These are phyloP conservation scores for Dactylonectria estremocensis DNA, from an alignment of 2,329 filamentous ascomycete genomes.

Conservation along the genomic window DNA sequence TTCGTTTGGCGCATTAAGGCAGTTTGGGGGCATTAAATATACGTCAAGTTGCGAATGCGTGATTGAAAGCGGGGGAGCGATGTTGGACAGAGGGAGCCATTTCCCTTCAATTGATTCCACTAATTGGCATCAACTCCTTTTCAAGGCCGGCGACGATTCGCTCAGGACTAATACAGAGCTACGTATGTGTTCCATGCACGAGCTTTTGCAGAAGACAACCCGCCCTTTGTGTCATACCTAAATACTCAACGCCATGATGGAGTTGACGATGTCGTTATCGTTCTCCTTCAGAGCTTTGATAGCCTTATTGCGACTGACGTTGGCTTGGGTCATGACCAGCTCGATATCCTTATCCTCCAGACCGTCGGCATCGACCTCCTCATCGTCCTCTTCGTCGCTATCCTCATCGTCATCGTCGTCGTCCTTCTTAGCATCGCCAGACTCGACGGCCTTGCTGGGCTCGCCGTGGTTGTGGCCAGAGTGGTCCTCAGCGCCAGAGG, in stretches of 20 bases:
- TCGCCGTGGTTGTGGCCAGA: conserved; percentile 81
- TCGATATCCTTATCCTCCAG: conserved; percentile 99
- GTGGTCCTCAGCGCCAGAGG: conserved; percentile 76
- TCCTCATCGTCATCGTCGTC: conserved; percentile 84
- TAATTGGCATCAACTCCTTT: conserved; percentile 49
- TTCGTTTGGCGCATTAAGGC: too few relatives aligned
- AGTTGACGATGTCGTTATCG: conserved; percentile 99
- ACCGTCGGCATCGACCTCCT: conserved; percentile 93
- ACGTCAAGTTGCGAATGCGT: background rate
- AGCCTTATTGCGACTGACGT: conserved; percentile 97
- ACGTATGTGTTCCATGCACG: conserved; percentile 46
- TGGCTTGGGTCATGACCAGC: conserved; percentile 98
- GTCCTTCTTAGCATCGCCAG: conserved; percentile 80
- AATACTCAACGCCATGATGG: conserved; percentile 98
- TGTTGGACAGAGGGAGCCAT: conserved; percentile 37
- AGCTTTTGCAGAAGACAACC: conserved; percentile 45
- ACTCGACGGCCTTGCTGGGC: conserved; percentile 73
- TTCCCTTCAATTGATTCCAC: conserved; percentile 48
- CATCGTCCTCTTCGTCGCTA: conserved; percentile 89
- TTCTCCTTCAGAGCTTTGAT: conserved; percentile 99
- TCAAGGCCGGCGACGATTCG: conserved; percentile 40
- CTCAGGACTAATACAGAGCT: conserved; percentile 51
- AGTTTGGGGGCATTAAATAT: background rate
- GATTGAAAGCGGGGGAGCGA: background rate
- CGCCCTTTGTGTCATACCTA: conserved; percentile 57